Conservation (phyloP, 2,329 filamentous ascomycete species). For the Colletotrichum sublineola region DNA sequence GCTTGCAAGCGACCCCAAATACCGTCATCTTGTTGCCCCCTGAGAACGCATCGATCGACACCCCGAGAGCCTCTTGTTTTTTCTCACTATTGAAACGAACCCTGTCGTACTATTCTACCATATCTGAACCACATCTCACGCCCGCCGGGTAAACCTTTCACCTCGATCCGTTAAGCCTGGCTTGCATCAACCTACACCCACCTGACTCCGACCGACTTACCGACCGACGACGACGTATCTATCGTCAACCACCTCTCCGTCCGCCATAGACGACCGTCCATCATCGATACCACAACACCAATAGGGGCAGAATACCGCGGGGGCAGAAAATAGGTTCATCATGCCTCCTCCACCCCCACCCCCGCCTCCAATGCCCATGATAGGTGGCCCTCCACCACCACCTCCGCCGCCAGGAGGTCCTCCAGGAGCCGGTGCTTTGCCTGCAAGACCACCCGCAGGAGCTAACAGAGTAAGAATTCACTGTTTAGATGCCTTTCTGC, state of each 20-base stretch:
- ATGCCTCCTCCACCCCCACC: constrained; percentile 76
- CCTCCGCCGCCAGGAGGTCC: constrained; percentile 67
- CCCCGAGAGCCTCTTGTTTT: constrained; percentile 30
- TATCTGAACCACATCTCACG: constrained; percentile 32
- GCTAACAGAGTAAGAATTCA: constrained; percentile 70
- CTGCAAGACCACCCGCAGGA: constrained; percentile 68
- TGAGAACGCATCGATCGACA: constrained; percentile 34
- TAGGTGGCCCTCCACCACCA: constrained; percentile 73
- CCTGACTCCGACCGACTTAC: constrained; percentile 26
- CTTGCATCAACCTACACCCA: constrained; percentile 13
- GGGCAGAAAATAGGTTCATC: constrained; percentile 24
- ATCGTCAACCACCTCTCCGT: constrained; percentile 28
- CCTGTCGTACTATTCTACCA: constrained; percentile 18
- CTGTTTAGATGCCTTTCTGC: neutral
- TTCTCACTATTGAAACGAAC: constrained; percentile 26
- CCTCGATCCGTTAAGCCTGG: neutral
- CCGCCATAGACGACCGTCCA: neutral
- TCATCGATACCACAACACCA: neutral
- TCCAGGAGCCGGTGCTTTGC: constrained; percentile 61
- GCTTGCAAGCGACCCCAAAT: constrained; percentile 39
- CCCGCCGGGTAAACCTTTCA: neutral
- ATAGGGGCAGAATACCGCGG: neutral
- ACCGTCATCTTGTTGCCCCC: constrained; percentile 30
- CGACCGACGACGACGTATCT: constrained; percentile 29
- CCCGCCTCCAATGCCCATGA: constrained; percentile 70